phyloP scores from a whole-genome alignment of 2,329 filamentous ascomycete species.

The Verticillium klebahnii region DNA sequence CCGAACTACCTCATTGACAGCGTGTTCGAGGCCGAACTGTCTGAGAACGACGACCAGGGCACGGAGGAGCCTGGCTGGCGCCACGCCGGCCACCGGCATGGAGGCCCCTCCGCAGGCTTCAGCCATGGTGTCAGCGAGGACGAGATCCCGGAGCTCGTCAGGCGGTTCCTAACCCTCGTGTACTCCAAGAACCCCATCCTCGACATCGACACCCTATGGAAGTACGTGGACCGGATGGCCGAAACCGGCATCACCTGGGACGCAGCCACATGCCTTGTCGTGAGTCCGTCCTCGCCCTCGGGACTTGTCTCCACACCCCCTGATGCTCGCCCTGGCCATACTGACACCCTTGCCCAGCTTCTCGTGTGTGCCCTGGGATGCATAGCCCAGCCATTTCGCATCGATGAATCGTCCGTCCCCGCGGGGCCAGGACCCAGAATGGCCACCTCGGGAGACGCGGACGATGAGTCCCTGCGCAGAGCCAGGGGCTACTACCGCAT shows the following conservation, averaged over 20 bases:
- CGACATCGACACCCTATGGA: slow-evolving; percentile 14
- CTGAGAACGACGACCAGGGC: slow-evolving; percentile 7
- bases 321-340: too few species aligned
- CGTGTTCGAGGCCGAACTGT: slow-evolving; percentile 11
- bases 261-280: slow-evolving; percentile 2
- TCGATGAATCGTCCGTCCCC: background rate
- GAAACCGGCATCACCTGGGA: slow-evolving; percentile 16
- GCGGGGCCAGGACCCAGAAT: background rate
- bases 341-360: slow-evolving; percentile 16
- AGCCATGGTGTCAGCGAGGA: slow-evolving; percentile 10
- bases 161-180: slow-evolving; percentile 18
- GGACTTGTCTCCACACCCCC: too few species aligned
- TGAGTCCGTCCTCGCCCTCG: too few species aligned
- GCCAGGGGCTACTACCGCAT: slow-evolving; percentile 10
- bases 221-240: slow-evolving; percentile 14
- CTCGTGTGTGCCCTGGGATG: slow-evolving; percentile 24
- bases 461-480: background rate
- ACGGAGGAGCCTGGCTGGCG: slow-evolving; percentile 5
- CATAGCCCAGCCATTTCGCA: slow-evolving; percentile 16
- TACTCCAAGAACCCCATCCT: slow-evolving; percentile 22
- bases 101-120: too few species aligned
- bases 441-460: background rate
- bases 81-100: background rate
- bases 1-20: slow-evolving; percentile 9
- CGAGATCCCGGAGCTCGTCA: slow-evolving; percentile 16